Percentiles rank a stretch among this genome's conserved stretches.
phyloP scores from a whole-genome alignment of 2,329 filamentous ascomycete species.

The Diaporthe ampelina region DNA sequence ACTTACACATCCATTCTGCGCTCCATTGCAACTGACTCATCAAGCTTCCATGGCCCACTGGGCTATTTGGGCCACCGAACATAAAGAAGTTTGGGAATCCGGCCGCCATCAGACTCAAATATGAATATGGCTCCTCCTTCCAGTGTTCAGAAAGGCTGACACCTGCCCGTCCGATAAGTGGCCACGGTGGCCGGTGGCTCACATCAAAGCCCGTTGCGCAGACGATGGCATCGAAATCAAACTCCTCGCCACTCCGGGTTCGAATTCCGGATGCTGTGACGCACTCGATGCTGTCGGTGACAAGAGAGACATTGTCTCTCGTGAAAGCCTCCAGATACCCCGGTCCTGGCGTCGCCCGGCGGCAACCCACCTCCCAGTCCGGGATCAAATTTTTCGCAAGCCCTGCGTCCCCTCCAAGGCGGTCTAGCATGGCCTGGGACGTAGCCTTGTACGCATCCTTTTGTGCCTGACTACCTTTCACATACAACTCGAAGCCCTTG shows the following conservation, averaged over 20 bases:
- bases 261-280: conserved; percentile 70
- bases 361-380: conserved; percentile 71
- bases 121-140: conserved; percentile 73
- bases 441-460: conserved; percentile 27
- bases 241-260: conserved; percentile 65
- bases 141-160: conserved; percentile 67
- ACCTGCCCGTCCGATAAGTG: conserved; percentile 64
- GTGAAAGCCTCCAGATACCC: conserved; percentile 74
- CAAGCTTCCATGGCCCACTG: conserved; percentile 21
- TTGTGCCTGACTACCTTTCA: conserved; percentile 41
- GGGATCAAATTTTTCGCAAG: conserved; percentile 61
- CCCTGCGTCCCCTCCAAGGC: conserved; percentile 38
- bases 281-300: conserved; percentile 48
- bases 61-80: conserved; percentile 35
- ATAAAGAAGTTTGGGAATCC: conserved; percentile 74
- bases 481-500: conserved; percentile 40
- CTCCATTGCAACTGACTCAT: conserved; percentile 33
- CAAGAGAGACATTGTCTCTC: neutral
- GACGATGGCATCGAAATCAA: conserved; percentile 72
- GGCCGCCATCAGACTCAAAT: conserved; percentile 73
- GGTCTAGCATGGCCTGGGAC: conserved; percentile 38
- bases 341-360: conserved; percentile 73
- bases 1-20: conserved; percentile 29
- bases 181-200: conserved; percentile 69
- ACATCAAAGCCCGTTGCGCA: conserved; percentile 76